phyloP scores from a whole-genome alignment of 345 rosid species.

The Pistacia integerrima region DNA sequence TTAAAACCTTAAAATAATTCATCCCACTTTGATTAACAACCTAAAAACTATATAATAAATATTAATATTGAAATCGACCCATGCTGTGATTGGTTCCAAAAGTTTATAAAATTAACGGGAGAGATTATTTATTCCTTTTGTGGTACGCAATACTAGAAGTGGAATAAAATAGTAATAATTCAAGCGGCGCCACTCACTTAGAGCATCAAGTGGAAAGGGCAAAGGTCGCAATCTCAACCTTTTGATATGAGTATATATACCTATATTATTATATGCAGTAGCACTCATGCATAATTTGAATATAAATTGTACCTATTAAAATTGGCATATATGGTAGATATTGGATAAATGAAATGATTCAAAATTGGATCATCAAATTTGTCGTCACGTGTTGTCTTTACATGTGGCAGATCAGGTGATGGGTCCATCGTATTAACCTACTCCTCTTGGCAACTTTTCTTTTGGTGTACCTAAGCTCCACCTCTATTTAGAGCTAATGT shows the following conservation, averaged over 20 bases:
- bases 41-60: background rate
- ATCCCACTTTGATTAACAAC: background rate
- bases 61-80: background rate
- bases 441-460: background rate
- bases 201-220: conserved; percentile 17
- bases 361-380: conserved; percentile 9
- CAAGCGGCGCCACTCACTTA: conserved; percentile 38
- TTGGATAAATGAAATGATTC: conserved; percentile 4
- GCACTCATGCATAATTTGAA: background rate
- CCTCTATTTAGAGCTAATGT: too few relatives aligned
- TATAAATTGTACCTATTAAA: background rate
- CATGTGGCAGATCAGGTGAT: conserved; percentile 13
- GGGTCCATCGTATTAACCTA: conserved; percentile 17
- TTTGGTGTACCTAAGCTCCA: too few relatives aligned
- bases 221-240: conserved; percentile 20
- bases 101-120: background rate
- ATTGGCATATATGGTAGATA: background rate
- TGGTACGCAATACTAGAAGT: conserved; percentile 5
- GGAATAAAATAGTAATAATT: conserved; percentile 22
- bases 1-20: background rate
- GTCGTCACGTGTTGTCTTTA: conserved; percentile 14
- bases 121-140: background rate
- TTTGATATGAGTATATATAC: background rate
- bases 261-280: background rate
- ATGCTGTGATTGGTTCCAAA: conserved; percentile 22